Evolutionary conservation across 495 filamentous ascomycete species (phyloP), one percentile per base, ranked within the genome.

Genomic region (Pseudevernia furfuracea): DNA sequence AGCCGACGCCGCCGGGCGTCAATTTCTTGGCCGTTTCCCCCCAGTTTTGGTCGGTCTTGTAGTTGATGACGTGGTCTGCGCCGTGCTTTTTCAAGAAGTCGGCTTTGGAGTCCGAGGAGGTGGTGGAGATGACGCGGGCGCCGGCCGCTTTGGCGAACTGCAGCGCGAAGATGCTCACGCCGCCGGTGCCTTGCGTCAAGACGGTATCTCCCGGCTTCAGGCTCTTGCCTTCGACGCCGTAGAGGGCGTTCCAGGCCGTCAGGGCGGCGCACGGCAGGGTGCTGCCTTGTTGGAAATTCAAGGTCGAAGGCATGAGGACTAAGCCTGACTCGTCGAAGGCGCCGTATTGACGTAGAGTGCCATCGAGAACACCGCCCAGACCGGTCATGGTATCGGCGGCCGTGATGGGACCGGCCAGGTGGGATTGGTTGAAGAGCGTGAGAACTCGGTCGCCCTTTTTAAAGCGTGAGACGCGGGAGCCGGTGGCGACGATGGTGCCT

Each of bases 101-200:
- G 19, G 72, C 85, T 77, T 94, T 94, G 28, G 77, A 74, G 0
- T 79, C 77, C 3, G 84, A 85, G 0, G 87, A 91, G 0, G 90
- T 94, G 0, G 90, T 94, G 0, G 89, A 84, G 63, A 96, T 93
- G 38, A 94, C 88, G 10, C 67, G 85, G 6, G 90, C 91, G 46
- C 91, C 90, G 15, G 87, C 88, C 0, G 89, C 89, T 75, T 91
- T 93, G 55, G 91, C 91, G 68, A 94, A 93, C 82, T 91, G 72
- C 37, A 63, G 48, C 23, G 80, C 88, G 69, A 94, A 93, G 15
- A 91, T 81, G 66, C 83, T 87, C 15, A 96, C 90, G 65, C 90
- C 90, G 4, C 91, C 90, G 8, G 89, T 92, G 36, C 91, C 91
- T 70, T 92, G 88, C 5, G 88, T 87, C 28, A 96, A 73, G 2